Base-by-base conservation (phyloP, 768 basidiomycete genomes). In the Strobilomyces dryophilus region DNA sequence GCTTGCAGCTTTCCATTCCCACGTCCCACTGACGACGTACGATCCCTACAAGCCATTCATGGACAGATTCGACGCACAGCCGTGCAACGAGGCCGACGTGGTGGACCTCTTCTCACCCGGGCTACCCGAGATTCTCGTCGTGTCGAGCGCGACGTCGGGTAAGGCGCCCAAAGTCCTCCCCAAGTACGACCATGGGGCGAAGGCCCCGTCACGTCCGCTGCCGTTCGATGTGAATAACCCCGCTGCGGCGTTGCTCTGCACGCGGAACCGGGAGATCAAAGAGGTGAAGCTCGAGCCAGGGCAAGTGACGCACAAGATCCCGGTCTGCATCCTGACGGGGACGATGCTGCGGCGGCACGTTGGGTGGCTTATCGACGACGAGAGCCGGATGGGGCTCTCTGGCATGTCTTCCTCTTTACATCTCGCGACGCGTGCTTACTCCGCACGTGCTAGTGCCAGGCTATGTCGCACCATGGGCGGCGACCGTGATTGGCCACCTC, bases 81-180 rank as follows among this genome's bases (percentile, higher is more conserved):
- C 58, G 18, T 64, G 62, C 53, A 61, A 48, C 34, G 59, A 63
- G 12, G 35, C 46, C 10, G 56, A 63, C 5, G 56, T 64, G 29
- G 8, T 24, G 15, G 17, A 58, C 20, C 17, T 64, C 24, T n/a
- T 64, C 29, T 42, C 62, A 7, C 62, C 62, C 0, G 62, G 62
- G 14, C 37, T 64, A 8, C 62, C 59, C 2, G 35, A 46, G 15
- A 45, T 36, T 41, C 14, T 64, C 1, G 53, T 40, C 1, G 18
- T 51, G 15, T 58, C 62, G 4, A 64, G 59, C 10, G 49, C 52
- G 1, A 61, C 62, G 8, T 58, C 62, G 0, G 55, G 61, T 9
- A 31, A 29, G 20, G 31, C 35, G 4, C 32, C 51, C 1, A 61
- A 61, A 32, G 1, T 39, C 3, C 24, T 61, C 0, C 54, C 56